phyloP scores from a whole-genome alignment of 1,139 yeast genomes.

The Petasospora rhodanensis region DNA sequence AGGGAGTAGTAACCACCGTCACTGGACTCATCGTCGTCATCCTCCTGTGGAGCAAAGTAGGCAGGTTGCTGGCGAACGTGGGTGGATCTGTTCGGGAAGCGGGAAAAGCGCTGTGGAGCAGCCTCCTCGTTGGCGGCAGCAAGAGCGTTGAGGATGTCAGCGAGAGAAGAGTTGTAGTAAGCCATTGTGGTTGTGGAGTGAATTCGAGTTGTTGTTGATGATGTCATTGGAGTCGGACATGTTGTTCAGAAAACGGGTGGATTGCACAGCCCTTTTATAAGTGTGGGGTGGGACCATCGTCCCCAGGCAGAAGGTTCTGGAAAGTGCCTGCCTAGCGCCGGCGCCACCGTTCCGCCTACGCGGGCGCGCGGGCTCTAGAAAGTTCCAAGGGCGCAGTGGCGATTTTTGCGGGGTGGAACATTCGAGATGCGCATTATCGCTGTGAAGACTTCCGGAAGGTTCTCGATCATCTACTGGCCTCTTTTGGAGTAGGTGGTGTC shows the following conservation, averaged over 20 bases:
- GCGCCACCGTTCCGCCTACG: too few relatives aligned
- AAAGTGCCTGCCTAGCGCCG: too few relatives aligned
- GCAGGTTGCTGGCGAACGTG: constrained; percentile 9
- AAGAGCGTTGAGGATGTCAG: constrained; percentile 18
- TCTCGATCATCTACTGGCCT: too few relatives aligned
- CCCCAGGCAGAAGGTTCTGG: constrained; percentile 1
- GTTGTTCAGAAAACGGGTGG: background rate
- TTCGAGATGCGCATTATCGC: too few relatives aligned
- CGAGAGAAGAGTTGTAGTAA: constrained; percentile 19
- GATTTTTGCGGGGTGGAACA: too few relatives aligned
- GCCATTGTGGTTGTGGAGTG: constrained; percentile 14
- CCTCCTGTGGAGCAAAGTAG: constrained; percentile 15
- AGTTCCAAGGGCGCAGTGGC: too few relatives aligned
- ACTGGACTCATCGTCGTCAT: constrained; percentile 15
- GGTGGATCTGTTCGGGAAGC: constrained; percentile 11
- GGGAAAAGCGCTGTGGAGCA: constrained; percentile 9
- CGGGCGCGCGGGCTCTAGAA: too few relatives aligned
- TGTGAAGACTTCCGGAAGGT: too few relatives aligned
- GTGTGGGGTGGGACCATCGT: background rate
- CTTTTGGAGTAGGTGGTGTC: too few relatives aligned
- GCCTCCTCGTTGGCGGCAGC: constrained; percentile 6
- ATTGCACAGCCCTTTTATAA: background rate
- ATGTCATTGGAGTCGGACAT: background rate
- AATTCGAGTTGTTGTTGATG: background rate
- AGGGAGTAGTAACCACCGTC: constrained; percentile 14